Base-by-base conservation (phyloP, 257 asterid species). In the Solanum paucissectum region DNA sequence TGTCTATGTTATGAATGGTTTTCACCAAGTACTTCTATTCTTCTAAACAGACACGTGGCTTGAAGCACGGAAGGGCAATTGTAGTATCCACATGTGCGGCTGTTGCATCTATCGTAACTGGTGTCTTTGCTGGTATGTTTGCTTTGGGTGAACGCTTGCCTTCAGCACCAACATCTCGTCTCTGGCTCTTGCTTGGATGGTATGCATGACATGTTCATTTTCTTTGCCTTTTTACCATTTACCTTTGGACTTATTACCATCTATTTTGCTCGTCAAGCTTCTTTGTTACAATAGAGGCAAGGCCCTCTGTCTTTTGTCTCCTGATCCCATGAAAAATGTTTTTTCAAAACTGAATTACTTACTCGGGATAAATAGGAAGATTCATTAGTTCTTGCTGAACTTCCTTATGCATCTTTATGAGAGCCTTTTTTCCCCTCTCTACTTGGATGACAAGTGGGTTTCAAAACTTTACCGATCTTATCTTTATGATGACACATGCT, bases 21-120 rank as follows among this genome's bases (percentile, higher is more conserved):
- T 58, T 12, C 10, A 23, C 33, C 2, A 14, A 38, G 44, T 83
- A 12, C 42, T 66, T 87, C 71, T 40, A 38, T 25, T 13, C 27
- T 52, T 40, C 12, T 7, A 60, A 85, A 87, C 91, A 97, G 99
- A 97, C 99, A 11, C 92, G 95, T 52, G 99, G 99, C 64, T 92
- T 97, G 95, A 97, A 97, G 94, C 98, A 97, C 34, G 99, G 99
- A 71, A 94, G 99, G 91, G 99, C 99, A 21, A 94, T 97, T 38
- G 98, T 97, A 2, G 98, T 97, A 86, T 96, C 99, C 52, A 97
- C 99, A 49, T 97, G 99, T 92, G 99, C 98, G 38, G 98, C 99
- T 68, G 99, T 97, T 90, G 99, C 99, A 89, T 95, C 99, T 58
- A 97, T 97, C 7, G 96, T 97, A 89, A 95, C 98, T 8, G 99